Base-by-base conservation (phyloP, 2,329 filamentous ascomycete genomes). In the Cladorrhinum sp. region DNA sequence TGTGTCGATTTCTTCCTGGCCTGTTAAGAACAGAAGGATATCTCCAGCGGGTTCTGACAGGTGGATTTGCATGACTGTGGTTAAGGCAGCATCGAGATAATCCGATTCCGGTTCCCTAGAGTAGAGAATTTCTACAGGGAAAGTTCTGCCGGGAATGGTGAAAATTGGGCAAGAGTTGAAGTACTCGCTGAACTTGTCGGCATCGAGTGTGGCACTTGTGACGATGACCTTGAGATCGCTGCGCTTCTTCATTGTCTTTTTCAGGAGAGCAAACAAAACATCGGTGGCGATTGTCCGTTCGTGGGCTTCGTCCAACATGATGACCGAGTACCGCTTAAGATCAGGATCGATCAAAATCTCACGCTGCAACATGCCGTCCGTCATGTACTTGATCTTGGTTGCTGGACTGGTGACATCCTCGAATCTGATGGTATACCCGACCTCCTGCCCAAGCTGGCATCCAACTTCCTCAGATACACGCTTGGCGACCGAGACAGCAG, bases 301-400 rank as follows among this genome's bases (percentile, higher is more conserved):
- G 85, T 99, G 95, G 3, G 95, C 95, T 73, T 99, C 95, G 73
- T 99, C 95, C 68, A 99, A 83, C 88, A 99, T 99, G 70, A 99
- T 97, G 62, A 95, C 92, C 0, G 92, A 96, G 72, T 99, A 99
- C 66, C 90, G 86, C 70, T 84, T 90, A 66, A 99, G 78, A 68
- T 96, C 90, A 0, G 93, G 90, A 72, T 99, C 95, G 67, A 97
- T 83, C 55, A 99, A 82, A 72, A 97, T 92, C 77, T 99, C 95
- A 78, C 95, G 85, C 77, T 97, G 88, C 73, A 99, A 84, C 91
- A 98, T 98, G 75, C 95, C 95, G 70, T 99, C 95, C 16, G 95
- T 99, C 93, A 99, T 97, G 78, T 99, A 99, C 78, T 99, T 99
- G 79, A 99, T 96, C 71, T 88, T 91, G 1, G 95, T 99, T 18